A percentile compares a stretch with the other conserved stretches of the same genome.
Evolutionary conservation across 768 basidiomycete genomes (phyloP).

Genomic region (Lentinula aciculospora): DNA sequence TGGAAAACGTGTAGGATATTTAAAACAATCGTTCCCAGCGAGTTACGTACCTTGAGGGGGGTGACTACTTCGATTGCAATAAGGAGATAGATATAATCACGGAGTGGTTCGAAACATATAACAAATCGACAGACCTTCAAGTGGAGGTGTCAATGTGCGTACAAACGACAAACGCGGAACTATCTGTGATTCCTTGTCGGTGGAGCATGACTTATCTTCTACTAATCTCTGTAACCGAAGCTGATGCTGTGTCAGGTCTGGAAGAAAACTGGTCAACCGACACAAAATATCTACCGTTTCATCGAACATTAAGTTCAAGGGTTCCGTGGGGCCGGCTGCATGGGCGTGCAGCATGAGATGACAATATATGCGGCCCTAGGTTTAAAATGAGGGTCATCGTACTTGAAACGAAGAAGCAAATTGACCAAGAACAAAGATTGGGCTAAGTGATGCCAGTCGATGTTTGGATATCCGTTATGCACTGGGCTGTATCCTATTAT

Average conservation of each 20-base stretch:
- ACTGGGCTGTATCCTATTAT: constrained; percentile 45
- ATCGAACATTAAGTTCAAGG: constrained; percentile 42
- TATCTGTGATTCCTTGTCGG: constrained; percentile 26
- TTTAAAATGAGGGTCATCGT: constrained; percentile 7
- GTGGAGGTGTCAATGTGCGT: constrained; percentile 14
- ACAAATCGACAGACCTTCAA: constrained; percentile 17
- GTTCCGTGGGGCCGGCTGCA: constrained; percentile 32
- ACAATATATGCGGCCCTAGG: constrained; percentile 48
- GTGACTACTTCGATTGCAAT: not conserved
- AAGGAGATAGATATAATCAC: not conserved
- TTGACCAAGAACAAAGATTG: constrained; percentile 39
- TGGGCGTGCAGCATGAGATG: constrained; percentile 49
- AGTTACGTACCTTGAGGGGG: constrained; percentile 3
- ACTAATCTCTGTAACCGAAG: constrained; percentile 31
- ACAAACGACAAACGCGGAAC: constrained; percentile 40
- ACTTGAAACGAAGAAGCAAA: constrained; percentile 8
- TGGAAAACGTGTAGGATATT: constrained; percentile 6
- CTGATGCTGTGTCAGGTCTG: constrained; percentile 17
- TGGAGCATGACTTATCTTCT: constrained; percentile 39
- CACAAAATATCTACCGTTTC: constrained; percentile 30
- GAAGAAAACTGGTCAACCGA: not conserved
- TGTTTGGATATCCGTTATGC: constrained; percentile 16
- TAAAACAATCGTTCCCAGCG: constrained; percentile 1
- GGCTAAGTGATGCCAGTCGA: constrained; percentile 31
- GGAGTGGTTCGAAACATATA: not conserved